Evolutionary conservation across 2,329 filamentous ascomycete species (phyloP), one percentile per base, ranked within the genome.

Genomic region (Colletotrichum caudatum): DNA sequence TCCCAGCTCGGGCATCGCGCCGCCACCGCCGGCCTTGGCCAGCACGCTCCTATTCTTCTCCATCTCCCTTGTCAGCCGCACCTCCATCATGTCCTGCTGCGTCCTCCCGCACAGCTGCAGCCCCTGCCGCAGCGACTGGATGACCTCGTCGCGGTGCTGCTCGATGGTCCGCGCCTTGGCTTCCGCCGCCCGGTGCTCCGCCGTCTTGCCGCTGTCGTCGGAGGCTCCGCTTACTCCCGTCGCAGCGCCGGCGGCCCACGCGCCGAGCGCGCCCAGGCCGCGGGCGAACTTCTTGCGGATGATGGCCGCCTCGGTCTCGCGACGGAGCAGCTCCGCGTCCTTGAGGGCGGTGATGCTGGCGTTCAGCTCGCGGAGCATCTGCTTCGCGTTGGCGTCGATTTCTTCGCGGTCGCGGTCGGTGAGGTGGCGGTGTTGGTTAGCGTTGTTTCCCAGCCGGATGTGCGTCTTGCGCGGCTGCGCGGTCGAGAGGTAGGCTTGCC

Each of bases 61-160:
- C 80, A 95, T 87, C 80, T 97, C 94, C 66, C 96, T 86, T 78
- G 91, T 90, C 75, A 98, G 85, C 76, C 96, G 85, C 77, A 93
- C 93, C 83, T 97, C 95, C 87, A 98, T 97, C 94, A 98, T 98
- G 62, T 88, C 89, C 76, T 94, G 91, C 84, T 98, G 95, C 74
- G 92, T 90, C 76, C 90, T 87, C 53, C 93, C 92, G 68, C 92
- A 94, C 74, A 90, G 87, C 82, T 96, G 93, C 74, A 98, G 82
- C 77, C 90, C 88, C 78, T 92, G 88, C 74, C 93, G 87, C 77
- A 99, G 80, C 76, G 92, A 95, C 91, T 93, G 95, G 14, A 98
- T 83, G 57, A 99, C 90, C 74, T 92, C 92, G 77, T 97, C 95
- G 64, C 95, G 86, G 75, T 97, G 92, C 61, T 89, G 87, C 62